These are phyloP conservation scores for Elasticomyces elasticus DNA, from an alignment of 495 filamentous ascomycete genomes.

Conservation along the genomic window DNA sequence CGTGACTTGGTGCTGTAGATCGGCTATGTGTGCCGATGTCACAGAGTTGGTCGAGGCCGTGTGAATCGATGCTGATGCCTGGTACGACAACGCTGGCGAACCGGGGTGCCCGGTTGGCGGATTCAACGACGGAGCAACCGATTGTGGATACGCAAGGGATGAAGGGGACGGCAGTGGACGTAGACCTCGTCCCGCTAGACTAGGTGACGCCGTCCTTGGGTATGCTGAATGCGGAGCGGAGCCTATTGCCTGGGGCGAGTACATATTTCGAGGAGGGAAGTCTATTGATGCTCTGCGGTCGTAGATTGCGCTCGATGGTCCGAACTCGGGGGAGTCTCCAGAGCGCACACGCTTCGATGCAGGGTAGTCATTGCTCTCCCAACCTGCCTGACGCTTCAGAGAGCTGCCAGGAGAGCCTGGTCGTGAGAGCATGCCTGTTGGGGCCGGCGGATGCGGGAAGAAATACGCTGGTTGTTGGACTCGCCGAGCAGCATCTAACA, in stretches of 20 bases:
- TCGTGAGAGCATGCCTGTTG: background rate
- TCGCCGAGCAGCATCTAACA: constrained; percentile 2
- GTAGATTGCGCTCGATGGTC: background rate
- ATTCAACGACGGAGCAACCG: constrained; percentile 4
- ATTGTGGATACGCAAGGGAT: constrained; percentile 8
- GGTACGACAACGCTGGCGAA: constrained; percentile 23
- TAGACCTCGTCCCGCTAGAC: background rate
- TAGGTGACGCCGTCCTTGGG: constrained; percentile 4
- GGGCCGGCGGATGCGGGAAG: constrained; percentile 2
- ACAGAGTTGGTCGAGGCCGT: constrained; percentile 24
- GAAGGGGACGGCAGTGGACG: constrained; percentile 15
- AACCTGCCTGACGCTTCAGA: constrained; percentile 6
- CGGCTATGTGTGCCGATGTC: constrained; percentile 35
- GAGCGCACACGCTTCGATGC: constrained; percentile 6
- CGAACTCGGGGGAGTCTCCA: background rate
- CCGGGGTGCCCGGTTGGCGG: constrained; percentile 21
- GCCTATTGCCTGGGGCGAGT: constrained; percentile 8
- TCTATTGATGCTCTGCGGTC: constrained; percentile 6
- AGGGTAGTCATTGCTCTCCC: constrained; percentile 3
- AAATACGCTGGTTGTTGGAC: background rate
- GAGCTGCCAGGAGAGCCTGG: background rate
- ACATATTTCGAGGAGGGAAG: background rate
- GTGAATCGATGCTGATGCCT: constrained; percentile 13
- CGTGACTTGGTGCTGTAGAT: constrained; percentile 42
- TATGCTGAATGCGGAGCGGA: constrained; percentile 6